phyloP scores from a whole-genome alignment of 1,284 basidiomycete genomes.

The Sporisorium exsertum region DNA sequence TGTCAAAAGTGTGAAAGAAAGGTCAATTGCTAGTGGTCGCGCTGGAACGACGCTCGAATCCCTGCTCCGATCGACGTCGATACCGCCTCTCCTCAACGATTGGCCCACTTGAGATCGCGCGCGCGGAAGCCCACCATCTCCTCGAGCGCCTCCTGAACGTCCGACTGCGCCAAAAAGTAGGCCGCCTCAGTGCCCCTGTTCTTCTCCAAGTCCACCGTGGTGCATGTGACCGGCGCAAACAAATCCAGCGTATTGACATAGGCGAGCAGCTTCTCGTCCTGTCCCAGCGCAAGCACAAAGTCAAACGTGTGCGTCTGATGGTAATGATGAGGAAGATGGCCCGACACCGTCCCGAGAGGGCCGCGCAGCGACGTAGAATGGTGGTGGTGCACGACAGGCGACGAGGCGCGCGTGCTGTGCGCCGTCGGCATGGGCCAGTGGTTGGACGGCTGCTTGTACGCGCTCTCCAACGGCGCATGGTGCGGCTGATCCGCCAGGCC shows the following conservation, averaged over 20 bases:
- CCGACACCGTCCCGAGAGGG: slow-evolving; percentile 30
- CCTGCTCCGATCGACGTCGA: neutral
- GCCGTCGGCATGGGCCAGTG: slow-evolving; percentile 50
- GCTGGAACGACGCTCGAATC: too few relatives aligned
- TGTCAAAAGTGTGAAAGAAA: too few relatives aligned
- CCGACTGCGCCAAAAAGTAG: slow-evolving; percentile 55
- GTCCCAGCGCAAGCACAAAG: slow-evolving; percentile 64
- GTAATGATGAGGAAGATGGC: slow-evolving; percentile 43
- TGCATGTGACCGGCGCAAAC: slow-evolving; percentile 67
- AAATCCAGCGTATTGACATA: slow-evolving; percentile 66
- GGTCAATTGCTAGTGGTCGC: too few relatives aligned
- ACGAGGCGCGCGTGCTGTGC: slow-evolving; percentile 31
- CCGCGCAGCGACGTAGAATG: slow-evolving; percentile 24
- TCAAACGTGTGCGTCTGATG: slow-evolving; percentile 61
- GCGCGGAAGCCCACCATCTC: slow-evolving; percentile 59
- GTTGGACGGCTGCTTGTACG: slow-evolving; percentile 62
- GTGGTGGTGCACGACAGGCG: slow-evolving; percentile 30
- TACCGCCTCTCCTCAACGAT: slow-evolving; percentile 14
- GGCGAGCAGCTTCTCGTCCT: slow-evolving; percentile 64
- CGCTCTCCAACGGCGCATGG: slow-evolving; percentile 39
- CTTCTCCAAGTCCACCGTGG: slow-evolving; percentile 55
- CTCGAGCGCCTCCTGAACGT: slow-evolving; percentile 57
- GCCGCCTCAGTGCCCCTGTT: slow-evolving; percentile 58
- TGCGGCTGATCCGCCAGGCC: slow-evolving; percentile 47
- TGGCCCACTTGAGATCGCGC: slow-evolving; percentile 59